Base-by-base conservation (phyloP, 2,329 filamentous ascomycete species). In the Aspergillus neoniger region DNA sequence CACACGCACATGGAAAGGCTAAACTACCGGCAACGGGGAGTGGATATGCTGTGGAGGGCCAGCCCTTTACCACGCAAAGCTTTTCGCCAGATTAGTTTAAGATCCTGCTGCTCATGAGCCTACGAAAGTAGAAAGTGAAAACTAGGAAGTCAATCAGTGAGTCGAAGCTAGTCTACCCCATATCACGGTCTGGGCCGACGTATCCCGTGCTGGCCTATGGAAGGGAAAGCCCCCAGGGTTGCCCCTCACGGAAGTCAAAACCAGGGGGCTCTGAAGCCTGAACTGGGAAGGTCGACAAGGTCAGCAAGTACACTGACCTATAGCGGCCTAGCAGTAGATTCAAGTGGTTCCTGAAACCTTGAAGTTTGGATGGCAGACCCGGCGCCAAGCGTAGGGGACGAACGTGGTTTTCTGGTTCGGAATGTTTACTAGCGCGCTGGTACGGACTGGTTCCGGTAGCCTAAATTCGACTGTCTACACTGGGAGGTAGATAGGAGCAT, bases 261-360 rank as follows among this genome's bases (percentile, higher is more conserved):
- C 12, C 38, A 54, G 54, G 58, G 55, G 41, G 58, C 38, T 43
- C 41, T 25, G 28, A 30, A 25, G 28, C 36, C 41, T 25, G 28
- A 30, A 25, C 21, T 4, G 39, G 28, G 43, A 47, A 32, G 39
- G 41, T 55, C 41, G 28, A 44, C 53, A 21, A 19, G 10, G 25
- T 28, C 23, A 47, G 44, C 23, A n/a, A 17, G 30, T 38, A 25
- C 39, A 15, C 23, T 47, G 39, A n/a, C 39, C n/a, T 28, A 43
- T 21, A 36, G 53, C 14, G n/a, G 53, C 21, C n/a, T 43, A 44
- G 52, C 14, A 30, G 25, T 25, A 19, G 10, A 32, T 32, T n/a
- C 21, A 48, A 49, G 47, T 52, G 58, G 58, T 58, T 50, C 50
- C 50, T 58, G 55, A 61, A 61, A 61, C 59, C 56, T 51, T 61